Percentiles rank a stretch among this genome's conserved stretches.
These are phyloP conservation scores for Rhizopogon rudus DNA, from an alignment of 768 basidiomycete species.

Conservation along the genomic window DNA sequence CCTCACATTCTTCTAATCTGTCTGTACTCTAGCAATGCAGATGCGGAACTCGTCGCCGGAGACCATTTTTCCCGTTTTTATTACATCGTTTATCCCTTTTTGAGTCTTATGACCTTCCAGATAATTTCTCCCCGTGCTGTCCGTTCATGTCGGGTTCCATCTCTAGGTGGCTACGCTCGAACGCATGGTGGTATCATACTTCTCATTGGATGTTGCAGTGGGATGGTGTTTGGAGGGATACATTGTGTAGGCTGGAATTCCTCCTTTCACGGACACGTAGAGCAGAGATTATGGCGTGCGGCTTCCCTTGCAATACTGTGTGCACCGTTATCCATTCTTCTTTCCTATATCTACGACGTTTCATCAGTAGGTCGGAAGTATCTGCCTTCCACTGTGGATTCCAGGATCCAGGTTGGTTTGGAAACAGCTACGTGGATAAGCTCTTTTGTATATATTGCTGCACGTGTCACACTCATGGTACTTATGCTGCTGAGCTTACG, in stretches of 20 bases:
- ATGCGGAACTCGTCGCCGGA: background rate
- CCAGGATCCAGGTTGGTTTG: too few species aligned
- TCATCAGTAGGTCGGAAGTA: background rate
- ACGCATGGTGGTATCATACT: background rate
- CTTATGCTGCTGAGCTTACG: conserved; percentile 5
- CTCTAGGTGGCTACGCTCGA: background rate
- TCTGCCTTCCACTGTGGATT: too few species aligned
- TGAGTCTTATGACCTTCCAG: background rate
- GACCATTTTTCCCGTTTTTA: background rate
- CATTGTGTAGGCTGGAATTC: conserved; percentile 22
- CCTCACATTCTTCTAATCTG: background rate
- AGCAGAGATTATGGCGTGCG: conserved; percentile 18
- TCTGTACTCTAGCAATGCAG: background rate
- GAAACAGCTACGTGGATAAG: too few species aligned
- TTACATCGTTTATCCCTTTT: background rate
- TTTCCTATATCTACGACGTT: background rate
- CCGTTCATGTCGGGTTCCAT: background rate
- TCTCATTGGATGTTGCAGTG: conserved; percentile 1
- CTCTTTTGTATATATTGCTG: conserved; percentile 4
- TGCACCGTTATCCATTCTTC: background rate
- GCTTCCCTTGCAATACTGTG: conserved; percentile 10
- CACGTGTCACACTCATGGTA: conserved; percentile 9
- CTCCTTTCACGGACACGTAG: conserved; percentile 10
- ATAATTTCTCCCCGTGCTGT: background rate
- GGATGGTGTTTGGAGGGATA: conserved; percentile 19